phyloP scores from a whole-genome alignment of 805 yeast species.

The Pichia manshurica region DNA sequence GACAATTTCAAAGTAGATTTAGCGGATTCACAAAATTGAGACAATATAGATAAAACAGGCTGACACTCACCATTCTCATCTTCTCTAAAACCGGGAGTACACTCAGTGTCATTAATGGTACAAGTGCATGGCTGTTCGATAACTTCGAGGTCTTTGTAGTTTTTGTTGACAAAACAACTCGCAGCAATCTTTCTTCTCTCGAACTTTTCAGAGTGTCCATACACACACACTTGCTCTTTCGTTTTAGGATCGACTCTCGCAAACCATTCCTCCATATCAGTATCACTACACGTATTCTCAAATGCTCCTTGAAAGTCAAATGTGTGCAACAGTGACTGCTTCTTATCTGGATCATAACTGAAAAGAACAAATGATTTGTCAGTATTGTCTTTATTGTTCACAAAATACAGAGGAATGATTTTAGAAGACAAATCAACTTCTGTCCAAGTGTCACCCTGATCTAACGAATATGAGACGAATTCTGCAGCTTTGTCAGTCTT shows the following conservation, averaged over 20 bases:
- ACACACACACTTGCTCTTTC: constrained; percentile 45
- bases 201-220: constrained; percentile 63
- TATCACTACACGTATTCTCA: constrained; percentile 35
- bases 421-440: constrained; percentile 40
- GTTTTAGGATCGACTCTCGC: constrained; percentile 39
- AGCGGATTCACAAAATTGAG: constrained; percentile 21
- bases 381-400: constrained; percentile 63
- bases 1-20: constrained; percentile 21
- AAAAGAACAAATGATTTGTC: constrained; percentile 50
- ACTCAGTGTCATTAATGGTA: constrained; percentile 61
- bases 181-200: constrained; percentile 59
- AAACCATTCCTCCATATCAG: constrained; percentile 62
- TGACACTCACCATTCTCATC: constrained; percentile 43
- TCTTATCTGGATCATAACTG: constrained; percentile 32
- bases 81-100: constrained; percentile 46
- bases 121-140: constrained; percentile 59
- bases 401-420: constrained; percentile 22
- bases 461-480: constrained; percentile 47
- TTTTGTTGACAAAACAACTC: constrained; percentile 51
- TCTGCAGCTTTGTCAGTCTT: constrained; percentile 30
- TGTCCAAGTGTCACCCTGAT: constrained; percentile 69
- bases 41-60: constrained; percentile 19
- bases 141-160: constrained; percentile 41
- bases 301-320: constrained; percentile 58
- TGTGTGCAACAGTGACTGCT: constrained; percentile 26